Conservation (phyloP, 2,329 filamentous ascomycete genomes). For the Purpureocillium takamizusanense region DNA sequence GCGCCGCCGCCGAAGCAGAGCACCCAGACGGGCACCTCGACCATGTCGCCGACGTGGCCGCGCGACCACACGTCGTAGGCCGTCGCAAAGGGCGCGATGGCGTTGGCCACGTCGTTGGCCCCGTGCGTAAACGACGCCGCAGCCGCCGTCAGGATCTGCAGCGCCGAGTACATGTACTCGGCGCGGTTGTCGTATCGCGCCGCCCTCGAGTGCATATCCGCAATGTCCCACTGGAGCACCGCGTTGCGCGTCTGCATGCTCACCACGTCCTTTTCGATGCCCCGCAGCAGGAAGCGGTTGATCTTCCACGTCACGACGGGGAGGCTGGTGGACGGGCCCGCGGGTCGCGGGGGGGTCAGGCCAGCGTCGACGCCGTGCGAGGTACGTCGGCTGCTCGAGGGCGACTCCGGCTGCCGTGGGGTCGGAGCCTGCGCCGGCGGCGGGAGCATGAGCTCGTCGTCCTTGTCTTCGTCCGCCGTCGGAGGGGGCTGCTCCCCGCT, state of each 20-base stretch:
- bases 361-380: too few relatives aligned
- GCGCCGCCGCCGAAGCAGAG: constrained; percentile 36
- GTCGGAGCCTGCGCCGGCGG: constrained; percentile 16
- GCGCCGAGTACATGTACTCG: constrained; percentile 39
- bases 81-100: constrained; percentile 40
- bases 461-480: constrained; percentile 13
- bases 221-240: constrained; percentile 37
- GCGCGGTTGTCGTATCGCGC: constrained; percentile 43
- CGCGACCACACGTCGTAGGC: constrained; percentile 40
- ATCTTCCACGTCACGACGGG: constrained; percentile 29
- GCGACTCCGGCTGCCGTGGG: constrained; percentile 4
- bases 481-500: background rate
- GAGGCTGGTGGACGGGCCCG: constrained; percentile 30
- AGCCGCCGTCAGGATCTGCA: constrained; percentile 40
- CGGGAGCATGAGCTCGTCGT: constrained; percentile 22
- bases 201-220: constrained; percentile 38
- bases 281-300: constrained; percentile 33
- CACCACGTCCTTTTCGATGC: constrained; percentile 39
- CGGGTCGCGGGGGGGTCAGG: constrained; percentile 21
- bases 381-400: constrained; percentile 6
- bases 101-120: constrained; percentile 46
- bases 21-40: constrained; percentile 38
- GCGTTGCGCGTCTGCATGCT: constrained; percentile 35
- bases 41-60: constrained; percentile 25
- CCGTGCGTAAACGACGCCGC: constrained; percentile 48